These are phyloP conservation scores for Strobilomyces dryophilus DNA, from an alignment of 768 basidiomycete genomes.

Conservation along the genomic window DNA sequence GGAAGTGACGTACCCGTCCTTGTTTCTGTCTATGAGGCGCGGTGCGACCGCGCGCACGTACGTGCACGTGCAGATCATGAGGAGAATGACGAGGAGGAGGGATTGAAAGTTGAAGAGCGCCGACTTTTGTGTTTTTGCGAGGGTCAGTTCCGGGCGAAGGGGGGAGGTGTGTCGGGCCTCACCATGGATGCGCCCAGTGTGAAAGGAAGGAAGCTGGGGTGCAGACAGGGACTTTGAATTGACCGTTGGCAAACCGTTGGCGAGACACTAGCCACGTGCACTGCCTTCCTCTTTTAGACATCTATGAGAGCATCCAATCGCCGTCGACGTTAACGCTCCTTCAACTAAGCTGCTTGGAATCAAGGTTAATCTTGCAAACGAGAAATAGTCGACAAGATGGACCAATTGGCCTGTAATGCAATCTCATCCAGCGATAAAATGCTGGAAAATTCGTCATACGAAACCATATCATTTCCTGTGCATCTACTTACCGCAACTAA, in stretches of 20 bases:
- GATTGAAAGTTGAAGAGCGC: constrained; percentile 99
- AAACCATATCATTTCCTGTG: not conserved
- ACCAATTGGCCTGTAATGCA: too few species aligned
- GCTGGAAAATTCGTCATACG: not conserved
- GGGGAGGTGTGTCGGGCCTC: not conserved
- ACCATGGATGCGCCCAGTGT: constrained; percentile 14
- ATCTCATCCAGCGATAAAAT: not conserved
- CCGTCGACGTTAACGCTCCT: too few species aligned
- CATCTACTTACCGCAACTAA: not conserved
- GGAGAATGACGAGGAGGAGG: constrained; percentile 85
- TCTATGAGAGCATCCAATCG: too few species aligned
- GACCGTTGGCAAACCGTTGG: not conserved
- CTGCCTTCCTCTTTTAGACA: not conserved
- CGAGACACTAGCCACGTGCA: not conserved
- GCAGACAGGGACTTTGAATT: not conserved
- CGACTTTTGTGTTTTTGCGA: constrained; percentile 46
- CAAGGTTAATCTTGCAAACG: too few species aligned
- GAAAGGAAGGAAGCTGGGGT: not conserved
- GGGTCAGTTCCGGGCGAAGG: not conserved
- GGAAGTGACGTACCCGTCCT: constrained; percentile 67
- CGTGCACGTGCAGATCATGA: constrained; percentile 95
- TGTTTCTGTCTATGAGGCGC: constrained; percentile 87
- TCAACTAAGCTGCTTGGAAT: too few species aligned
- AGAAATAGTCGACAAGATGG: not conserved
- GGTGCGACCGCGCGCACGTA: constrained; percentile 91